Evolutionary conservation across 495 filamentous ascomycete genomes (phyloP).

Genomic region (Penicillium flavigenum): DNA sequence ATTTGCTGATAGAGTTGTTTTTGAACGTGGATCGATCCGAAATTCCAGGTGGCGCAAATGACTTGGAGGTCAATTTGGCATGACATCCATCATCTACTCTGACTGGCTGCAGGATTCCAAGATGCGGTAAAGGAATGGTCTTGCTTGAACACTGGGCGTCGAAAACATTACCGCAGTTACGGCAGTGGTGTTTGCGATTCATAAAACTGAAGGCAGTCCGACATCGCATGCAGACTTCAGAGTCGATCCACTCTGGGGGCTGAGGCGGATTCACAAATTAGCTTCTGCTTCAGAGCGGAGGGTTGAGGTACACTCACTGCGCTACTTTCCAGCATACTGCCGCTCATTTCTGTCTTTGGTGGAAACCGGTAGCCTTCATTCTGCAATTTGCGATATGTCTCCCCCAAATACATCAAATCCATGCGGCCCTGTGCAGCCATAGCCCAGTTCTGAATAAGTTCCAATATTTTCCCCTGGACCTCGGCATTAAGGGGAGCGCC

Average conservation of each 20-base stretch:
- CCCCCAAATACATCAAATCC: slow-evolving; percentile 80
- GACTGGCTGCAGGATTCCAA: slow-evolving; percentile 88
- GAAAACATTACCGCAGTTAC: slow-evolving; percentile 97
- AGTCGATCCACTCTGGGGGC: slow-evolving; percentile 98
- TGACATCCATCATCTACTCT: slow-evolving; percentile 98
- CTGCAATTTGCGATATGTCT: slow-evolving; percentile 80
- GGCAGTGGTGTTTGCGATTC: slow-evolving; percentile 96
- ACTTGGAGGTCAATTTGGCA: slow-evolving; percentile 78
- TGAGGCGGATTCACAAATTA: slow-evolving; percentile 37
- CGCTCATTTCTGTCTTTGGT: slow-evolving; percentile 79
- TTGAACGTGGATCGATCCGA: slow-evolving; percentile 49
- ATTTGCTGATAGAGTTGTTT: slow-evolving; percentile 54
- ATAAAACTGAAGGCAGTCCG: slow-evolving; percentile 94
- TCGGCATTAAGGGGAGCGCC: slow-evolving; percentile 75
- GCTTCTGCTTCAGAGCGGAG: not conserved
- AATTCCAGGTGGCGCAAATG: slow-evolving; percentile 40
- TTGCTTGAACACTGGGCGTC: slow-evolving; percentile 92
- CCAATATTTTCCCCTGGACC: slow-evolving; percentile 85
- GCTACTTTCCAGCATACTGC: slow-evolving; percentile 94
- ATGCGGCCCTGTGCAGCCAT: slow-evolving; percentile 82
- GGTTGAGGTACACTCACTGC: slow-evolving; percentile 61
- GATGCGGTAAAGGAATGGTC: slow-evolving; percentile 80
- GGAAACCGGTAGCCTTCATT: slow-evolving; percentile 86
- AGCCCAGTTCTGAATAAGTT: slow-evolving; percentile 92
- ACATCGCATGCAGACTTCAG: slow-evolving; percentile 98